Evolutionary conservation across 208 protist species (phyloP).

Genomic region (Zelonia costaricensis): DNA sequence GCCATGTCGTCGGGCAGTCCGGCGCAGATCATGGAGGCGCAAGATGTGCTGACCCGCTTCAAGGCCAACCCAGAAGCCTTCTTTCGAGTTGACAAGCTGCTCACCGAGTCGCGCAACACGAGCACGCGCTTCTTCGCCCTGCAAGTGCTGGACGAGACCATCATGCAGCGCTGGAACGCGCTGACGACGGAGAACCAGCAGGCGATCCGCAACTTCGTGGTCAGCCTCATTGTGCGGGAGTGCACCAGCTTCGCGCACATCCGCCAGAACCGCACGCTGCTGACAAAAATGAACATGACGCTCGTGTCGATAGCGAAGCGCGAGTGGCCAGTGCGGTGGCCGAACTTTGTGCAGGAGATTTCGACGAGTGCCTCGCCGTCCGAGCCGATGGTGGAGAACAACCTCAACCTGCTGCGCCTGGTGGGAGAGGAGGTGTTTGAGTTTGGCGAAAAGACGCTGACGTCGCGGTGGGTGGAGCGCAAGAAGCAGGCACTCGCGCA

Average conservation of each 20-base stretch:
- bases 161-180: slow-evolving; percentile 95
- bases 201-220: slow-evolving; percentile 96
- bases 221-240: slow-evolving; percentile 93
- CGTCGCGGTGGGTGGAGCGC: slow-evolving; percentile 93
- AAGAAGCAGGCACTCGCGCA: slow-evolving; percentile 95
- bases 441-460: slow-evolving; percentile 97
- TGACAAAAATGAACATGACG: slow-evolving; percentile 92
- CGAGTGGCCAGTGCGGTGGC: slow-evolving; percentile 98
- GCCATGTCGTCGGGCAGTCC: slow-evolving; percentile 52
- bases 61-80: slow-evolving; percentile 93
- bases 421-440: slow-evolving; percentile 98
- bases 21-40: slow-evolving; percentile 69
- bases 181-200: slow-evolving; percentile 91
- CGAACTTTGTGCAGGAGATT: slow-evolving; percentile 97
- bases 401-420: slow-evolving; percentile 96
- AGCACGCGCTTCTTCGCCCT: slow-evolving; percentile 92
- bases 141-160: slow-evolving; percentile 93
- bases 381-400: slow-evolving; percentile 98
- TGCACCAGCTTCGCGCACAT: slow-evolving; percentile 62
- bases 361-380: slow-evolving; percentile 89
- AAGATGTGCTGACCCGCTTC: slow-evolving; percentile 90
- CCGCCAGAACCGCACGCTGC: slow-evolving; percentile 56
- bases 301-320: slow-evolving; percentile 97
- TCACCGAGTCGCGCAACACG: slow-evolving; percentile 70
- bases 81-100: slow-evolving; percentile 89